Evolutionary conservation across 2,329 filamentous ascomycete genomes (phyloP), one percentile per base, ranked within the genome.

Genomic region (Cordyceps fumosorosea): DNA sequence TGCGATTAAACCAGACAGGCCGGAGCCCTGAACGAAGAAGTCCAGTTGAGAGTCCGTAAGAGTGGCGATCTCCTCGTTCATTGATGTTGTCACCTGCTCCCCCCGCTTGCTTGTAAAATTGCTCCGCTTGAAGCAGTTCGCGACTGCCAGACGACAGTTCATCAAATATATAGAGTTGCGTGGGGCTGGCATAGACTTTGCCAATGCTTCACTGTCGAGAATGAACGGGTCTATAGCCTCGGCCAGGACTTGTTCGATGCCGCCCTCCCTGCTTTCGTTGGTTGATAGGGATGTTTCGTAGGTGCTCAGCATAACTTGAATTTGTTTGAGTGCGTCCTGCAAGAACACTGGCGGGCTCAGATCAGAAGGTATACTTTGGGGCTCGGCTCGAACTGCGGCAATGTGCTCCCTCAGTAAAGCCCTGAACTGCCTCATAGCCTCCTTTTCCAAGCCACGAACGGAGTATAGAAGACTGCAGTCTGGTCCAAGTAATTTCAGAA

Each of bases 221-320:
- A 98, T 77, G 74, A 95, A 97, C 0, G 95, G 93, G 67, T 96
- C 90, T 42, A 98, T 85, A 0, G 91, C 88, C 69, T 93, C 90
- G 47, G 81, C 80, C 20, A 97, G 78, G 22, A 96, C 86, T 6
- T 86, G 82, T 53, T 89, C 83, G 69, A 97, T 96, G 44, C 86
- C 87, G 45, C 84, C 81, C 65, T 88, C 87, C 56, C 83, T 80
- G 64, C 85, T 80, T 10, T 81, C 75, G 1, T 79, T 75, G 3
- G 83, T 76, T 2, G 87, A 84, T 26, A 95, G 78, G 0, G 93
- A 96, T 1, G 89, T 89, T 67, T 96, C 91, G 70, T 93, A 93
- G 22, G 89, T 95, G 71, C 89, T 90, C 80, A 96, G 89, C 56
- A 98, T 87, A 6, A 85, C 81, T 42, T 82, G 84, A 10, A 99